Evolutionary conservation across 768 basidiomycete species (phyloP), one percentile per base, ranked within the genome.

Genomic region (Agaricus subrufescens): DNA sequence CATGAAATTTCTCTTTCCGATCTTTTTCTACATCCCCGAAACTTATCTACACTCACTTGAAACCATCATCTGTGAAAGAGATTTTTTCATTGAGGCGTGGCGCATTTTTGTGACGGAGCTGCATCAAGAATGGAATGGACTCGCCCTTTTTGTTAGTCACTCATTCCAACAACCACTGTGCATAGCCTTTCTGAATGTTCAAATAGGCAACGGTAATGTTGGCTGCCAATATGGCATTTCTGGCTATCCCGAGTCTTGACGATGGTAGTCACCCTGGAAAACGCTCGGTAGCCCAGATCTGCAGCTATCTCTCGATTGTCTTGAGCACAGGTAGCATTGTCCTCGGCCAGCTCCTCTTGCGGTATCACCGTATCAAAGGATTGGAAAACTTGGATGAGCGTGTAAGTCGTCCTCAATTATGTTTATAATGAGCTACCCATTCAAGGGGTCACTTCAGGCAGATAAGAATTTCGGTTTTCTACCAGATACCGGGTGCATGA

Each of bases 171-270:
- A n/a, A n/a, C n/a, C n/a, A 48, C 37, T 56, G 23, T 15, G 14
- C 2, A 2, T 40, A 15, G 43, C 45, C 14, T n/a, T 30, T 27
- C 50, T 14, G 14, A 46, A 11, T 40, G 15, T 49, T 23, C 38
- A 4, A 11, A 9, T 42, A 85, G 83, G 77, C 76, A 2, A 82
- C 81, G 0, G 82, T 86, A 2, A 67, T 86, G 15, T 63, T 86
- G 23, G 80, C 78, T 37, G 80, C 79, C 12, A 84, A 85, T 49
- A 79, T 87, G 0, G 78, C 75, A 0, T 84, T 86, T 59, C 68
- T 87, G n/a, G 77, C 82, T 1, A 83, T 86, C 42, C 71, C 73
- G 47, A 74, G 69, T 38, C 67, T 76, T 6, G 72, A 76, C 50
- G 50, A 37, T 31, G 63, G 63, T 15, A 58, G 61, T 3, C 57